Percentiles rank a stretch among this genome's conserved stretches.
Conservation (phyloP, 2,329 filamentous ascomycete genomes). For the Alternaria sp. region DNA sequence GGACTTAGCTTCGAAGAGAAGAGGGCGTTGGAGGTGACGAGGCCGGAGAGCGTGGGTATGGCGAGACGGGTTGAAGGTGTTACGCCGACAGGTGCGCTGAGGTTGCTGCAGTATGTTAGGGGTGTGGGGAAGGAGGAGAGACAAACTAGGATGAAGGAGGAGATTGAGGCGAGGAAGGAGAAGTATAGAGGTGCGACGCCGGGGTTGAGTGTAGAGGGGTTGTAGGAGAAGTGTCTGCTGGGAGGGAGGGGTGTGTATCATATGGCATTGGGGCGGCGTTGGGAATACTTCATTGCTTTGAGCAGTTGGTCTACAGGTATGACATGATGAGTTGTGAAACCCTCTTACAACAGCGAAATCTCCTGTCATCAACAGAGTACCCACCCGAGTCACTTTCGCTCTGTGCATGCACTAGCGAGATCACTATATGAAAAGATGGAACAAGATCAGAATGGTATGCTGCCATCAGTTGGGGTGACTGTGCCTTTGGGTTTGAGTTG, state of each 20-base stretch:
- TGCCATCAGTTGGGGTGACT: background rate
- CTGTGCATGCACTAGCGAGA: background rate
- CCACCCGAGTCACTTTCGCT: background rate
- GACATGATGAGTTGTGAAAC: too few relatives aligned
- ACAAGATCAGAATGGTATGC: background rate
- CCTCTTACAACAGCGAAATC: too few relatives aligned
- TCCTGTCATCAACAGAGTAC: background rate
- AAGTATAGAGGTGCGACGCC: constrained; percentile 27
- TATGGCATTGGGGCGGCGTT: constrained; percentile 7
- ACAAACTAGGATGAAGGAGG: constrained; percentile 40
- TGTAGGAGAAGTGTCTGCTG: constrained; percentile 5
- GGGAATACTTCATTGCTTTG: background rate
- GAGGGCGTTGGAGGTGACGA: constrained; percentile 71
- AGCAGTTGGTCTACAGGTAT: too few relatives aligned
- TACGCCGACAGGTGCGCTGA: constrained; percentile 60
- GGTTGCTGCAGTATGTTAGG: constrained; percentile 70
- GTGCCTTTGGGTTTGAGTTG: background rate
- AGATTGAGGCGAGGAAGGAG: constrained; percentile 44
- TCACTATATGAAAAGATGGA: background rate
- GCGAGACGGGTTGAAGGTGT: constrained; percentile 85
- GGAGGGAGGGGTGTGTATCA: background rate
- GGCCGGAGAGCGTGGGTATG: constrained; percentile 87
- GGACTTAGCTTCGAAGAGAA: constrained; percentile 84
- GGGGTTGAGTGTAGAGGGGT: constrained; percentile 18
- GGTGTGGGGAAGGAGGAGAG: constrained; percentile 49